phyloP scores from a whole-genome alignment of 139 green algal genomes.

The Chara braunii region DNA sequence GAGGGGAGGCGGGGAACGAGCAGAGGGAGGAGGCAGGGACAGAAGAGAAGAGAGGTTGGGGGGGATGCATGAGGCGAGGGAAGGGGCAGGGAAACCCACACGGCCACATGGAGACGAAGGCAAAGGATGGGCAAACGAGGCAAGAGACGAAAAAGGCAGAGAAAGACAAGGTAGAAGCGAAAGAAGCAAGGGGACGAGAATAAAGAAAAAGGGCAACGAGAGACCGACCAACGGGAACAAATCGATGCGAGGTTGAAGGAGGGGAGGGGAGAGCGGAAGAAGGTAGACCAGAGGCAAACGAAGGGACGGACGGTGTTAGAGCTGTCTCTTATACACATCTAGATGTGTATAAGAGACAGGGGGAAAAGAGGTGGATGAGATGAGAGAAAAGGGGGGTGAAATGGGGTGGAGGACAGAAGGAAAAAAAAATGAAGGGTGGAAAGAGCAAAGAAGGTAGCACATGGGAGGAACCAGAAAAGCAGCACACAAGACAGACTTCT shows the following conservation, averaged over 20 bases:
- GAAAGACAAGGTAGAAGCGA: too few relatives aligned
- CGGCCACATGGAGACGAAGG: background rate
- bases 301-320: background rate
- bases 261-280: background rate
- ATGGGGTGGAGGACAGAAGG: background rate
- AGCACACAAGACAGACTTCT: background rate
- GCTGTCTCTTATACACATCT: background rate
- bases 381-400: background rate
- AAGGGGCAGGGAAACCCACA: background rate
- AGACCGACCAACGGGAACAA: too few relatives aligned
- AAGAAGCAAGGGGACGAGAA: background rate
- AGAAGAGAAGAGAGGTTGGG: background rate
- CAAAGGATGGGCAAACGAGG: background rate
- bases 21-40: conserved; percentile 9
- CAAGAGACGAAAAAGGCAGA: background rate
- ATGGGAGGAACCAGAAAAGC: background rate
- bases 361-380: background rate
- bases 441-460: background rate
- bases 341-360: background rate
- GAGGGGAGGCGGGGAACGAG: conserved; percentile 1
- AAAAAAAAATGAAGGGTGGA: background rate
- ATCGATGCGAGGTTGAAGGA: background rate
- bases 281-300: background rate
- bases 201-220: too few relatives aligned
- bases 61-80: background rate